Evolutionary conservation across 805 yeast species (phyloP).

Genomic region (Groenewaldozyma tartarivorans): DNA sequence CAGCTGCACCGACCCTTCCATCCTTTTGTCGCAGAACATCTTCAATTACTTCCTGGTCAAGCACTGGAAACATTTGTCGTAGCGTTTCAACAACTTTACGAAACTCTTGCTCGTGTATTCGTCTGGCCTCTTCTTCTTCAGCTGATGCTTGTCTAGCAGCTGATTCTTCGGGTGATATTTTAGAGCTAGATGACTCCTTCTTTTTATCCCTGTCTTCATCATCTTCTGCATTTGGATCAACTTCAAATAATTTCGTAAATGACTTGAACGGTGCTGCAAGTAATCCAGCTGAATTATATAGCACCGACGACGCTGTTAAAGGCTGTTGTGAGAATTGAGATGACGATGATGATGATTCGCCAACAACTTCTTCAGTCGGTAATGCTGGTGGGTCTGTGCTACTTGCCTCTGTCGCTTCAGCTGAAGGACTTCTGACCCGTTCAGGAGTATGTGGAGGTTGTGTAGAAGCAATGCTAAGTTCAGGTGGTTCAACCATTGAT

Average conservation of each 20-base stretch:
- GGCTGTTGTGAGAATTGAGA: background rate
- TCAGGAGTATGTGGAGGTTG: slow-evolving; percentile 19
- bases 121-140: slow-evolving; percentile 30
- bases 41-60: slow-evolving; percentile 57
- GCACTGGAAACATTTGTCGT: slow-evolving; percentile 62
- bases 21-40: slow-evolving; percentile 62
- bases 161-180: slow-evolving; percentile 21
- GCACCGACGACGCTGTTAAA: slow-evolving; percentile 25
- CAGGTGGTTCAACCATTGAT: slow-evolving; percentile 32
- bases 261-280: slow-evolving; percentile 39
- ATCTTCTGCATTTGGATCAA: slow-evolving; percentile 19
- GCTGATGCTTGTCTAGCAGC: slow-evolving; percentile 30
- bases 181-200: background rate
- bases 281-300: slow-evolving; percentile 37
- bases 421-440: slow-evolving; percentile 7
- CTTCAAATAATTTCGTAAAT: slow-evolving; percentile 29
- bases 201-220: slow-evolving; percentile 1
- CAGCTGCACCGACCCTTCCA: slow-evolving; percentile 61
- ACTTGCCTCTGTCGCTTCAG: background rate
- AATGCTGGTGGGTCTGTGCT: slow-evolving; percentile 6
- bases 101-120: slow-evolving; percentile 35
- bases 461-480: slow-evolving; percentile 6
- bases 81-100: slow-evolving; percentile 41
- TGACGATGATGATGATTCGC: background rate
- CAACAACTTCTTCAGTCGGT: background rate